phyloP scores from a whole-genome alignment of 2,329 filamentous ascomycete species.

The Colletotrichum trifolii region DNA sequence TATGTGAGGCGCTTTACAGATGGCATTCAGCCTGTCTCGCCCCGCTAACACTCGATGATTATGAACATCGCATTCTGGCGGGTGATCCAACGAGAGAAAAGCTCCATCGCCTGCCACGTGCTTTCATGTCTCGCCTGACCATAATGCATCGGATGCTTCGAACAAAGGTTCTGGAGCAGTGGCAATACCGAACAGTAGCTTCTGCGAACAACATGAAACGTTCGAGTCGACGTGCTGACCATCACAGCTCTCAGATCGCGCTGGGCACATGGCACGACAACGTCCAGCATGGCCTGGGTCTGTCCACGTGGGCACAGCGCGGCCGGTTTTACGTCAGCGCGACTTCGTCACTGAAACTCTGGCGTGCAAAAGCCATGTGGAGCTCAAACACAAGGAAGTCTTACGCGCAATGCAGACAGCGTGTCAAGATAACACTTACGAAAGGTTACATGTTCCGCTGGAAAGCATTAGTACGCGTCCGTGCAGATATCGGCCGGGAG shows the following conservation, averaged over 20 bases:
- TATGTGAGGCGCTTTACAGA: too few relatives aligned
- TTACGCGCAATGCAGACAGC: constrained; percentile 32
- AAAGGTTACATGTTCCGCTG: constrained; percentile 30
- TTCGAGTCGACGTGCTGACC: constrained; percentile 19
- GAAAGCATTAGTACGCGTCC: constrained; percentile 18
- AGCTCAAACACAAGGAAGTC: constrained; percentile 28
- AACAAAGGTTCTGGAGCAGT: constrained; percentile 24
- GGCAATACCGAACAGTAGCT: constrained; percentile 15
- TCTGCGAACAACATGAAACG: constrained; percentile 4
- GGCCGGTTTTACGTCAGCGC: constrained; percentile 21
- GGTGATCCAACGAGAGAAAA: background rate
- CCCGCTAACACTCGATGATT: background rate
- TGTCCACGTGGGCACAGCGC: constrained; percentile 24
- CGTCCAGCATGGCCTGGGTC: background rate
- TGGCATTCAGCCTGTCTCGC: background rate
- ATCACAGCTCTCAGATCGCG: constrained; percentile 10
- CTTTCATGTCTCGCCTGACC: background rate
- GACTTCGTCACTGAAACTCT: constrained; percentile 11
- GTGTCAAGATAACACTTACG: constrained; percentile 28
- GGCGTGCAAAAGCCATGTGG: constrained; percentile 24
- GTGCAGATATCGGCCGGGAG: constrained; percentile 20
- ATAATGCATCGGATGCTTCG: constrained; percentile 24
- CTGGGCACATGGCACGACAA: constrained; percentile 19
- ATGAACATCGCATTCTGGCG: background rate
- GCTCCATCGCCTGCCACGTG: background rate